phyloP scores from a whole-genome alignment of 768 basidiomycete genomes.

The Filobasidium wieringae region DNA sequence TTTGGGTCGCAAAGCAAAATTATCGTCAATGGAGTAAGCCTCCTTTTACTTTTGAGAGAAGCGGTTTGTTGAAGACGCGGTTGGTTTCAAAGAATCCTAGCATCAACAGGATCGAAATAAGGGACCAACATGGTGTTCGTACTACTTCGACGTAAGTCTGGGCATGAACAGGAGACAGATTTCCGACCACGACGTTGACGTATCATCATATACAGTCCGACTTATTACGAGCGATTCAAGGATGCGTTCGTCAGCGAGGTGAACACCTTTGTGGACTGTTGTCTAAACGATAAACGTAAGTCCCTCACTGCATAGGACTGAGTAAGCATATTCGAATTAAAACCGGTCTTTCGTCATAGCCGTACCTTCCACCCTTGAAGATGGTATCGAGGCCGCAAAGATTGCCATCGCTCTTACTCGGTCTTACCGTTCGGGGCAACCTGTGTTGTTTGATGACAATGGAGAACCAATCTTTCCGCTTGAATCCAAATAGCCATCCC shows the following conservation, averaged over 20 bases:
- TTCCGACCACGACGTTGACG: background rate
- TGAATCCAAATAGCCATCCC: too few relatives aligned
- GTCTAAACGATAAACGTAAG: constrained; percentile 20
- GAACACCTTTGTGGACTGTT: constrained; percentile 14
- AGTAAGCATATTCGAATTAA: background rate
- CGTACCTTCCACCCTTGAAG: constrained; percentile 8
- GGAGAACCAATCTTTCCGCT: constrained; percentile 16
- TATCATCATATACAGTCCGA: constrained; percentile 11
- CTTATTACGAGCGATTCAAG: constrained; percentile 19
- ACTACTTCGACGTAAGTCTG: constrained; percentile 18
- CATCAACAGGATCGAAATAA: constrained; percentile 15
- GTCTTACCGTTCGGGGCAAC: constrained; percentile 12
- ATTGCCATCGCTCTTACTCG: constrained; percentile 18
- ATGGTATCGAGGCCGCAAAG: constrained; percentile 19
- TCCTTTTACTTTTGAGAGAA: background rate
- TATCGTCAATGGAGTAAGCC: constrained; percentile 18
- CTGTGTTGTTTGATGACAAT: constrained; percentile 17
- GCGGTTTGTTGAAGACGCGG: background rate
- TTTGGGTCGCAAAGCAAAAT: constrained; percentile 17
- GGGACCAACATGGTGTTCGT: constrained; percentile 19
- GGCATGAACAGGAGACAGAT: background rate
- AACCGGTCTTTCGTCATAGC: background rate
- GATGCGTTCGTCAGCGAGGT: constrained; percentile 22
- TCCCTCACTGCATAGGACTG: background rate
- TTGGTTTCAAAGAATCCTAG: constrained; percentile 14